phyloP scores from a whole-genome alignment of 306 rosid genomes.

The Ziziphus jujuba region DNA sequence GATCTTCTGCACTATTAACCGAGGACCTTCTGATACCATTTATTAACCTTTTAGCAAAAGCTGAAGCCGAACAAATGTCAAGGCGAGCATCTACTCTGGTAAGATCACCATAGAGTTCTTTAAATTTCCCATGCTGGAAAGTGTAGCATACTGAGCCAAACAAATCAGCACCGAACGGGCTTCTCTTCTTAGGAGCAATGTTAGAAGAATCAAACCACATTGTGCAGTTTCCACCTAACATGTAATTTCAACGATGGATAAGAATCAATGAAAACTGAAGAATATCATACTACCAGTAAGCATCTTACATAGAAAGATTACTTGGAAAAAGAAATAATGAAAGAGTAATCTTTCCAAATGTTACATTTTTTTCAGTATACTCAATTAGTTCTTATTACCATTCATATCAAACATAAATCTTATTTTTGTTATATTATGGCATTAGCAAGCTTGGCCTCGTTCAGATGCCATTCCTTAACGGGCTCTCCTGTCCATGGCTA shows the following conservation, averaged over 20 bases:
- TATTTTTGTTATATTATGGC: too few species aligned
- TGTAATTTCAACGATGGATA: conserved; percentile 11
- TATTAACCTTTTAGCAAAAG: conserved; percentile 54
- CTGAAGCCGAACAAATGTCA: conserved; percentile 73
- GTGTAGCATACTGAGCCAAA: conserved; percentile 80
- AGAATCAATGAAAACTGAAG: background rate
- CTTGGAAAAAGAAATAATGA: too few species aligned
- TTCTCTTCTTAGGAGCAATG: conserved; percentile 27
- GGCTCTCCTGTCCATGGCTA: too few species aligned
- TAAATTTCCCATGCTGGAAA: conserved; percentile 73
- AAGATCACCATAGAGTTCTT: conserved; percentile 52
- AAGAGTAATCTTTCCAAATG: too few species aligned
- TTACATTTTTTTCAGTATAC: too few species aligned
- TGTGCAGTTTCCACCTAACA: conserved; percentile 44
- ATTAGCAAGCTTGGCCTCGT: too few species aligned
- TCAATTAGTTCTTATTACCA: too few species aligned
- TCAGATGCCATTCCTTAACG: too few species aligned
- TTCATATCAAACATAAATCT: too few species aligned
- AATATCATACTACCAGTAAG: too few species aligned
- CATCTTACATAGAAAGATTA: too few species aligned
- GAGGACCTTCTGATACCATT: conserved; percentile 50
- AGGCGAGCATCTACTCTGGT: conserved; percentile 83
- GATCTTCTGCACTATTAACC: conserved; percentile 30
- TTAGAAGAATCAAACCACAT: conserved; percentile 34
- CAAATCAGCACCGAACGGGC: conserved; percentile 48